Evolutionary conservation across 2,329 filamentous ascomycete genomes (phyloP).

Genomic region (Colletotrichum neosansevieriae): DNA sequence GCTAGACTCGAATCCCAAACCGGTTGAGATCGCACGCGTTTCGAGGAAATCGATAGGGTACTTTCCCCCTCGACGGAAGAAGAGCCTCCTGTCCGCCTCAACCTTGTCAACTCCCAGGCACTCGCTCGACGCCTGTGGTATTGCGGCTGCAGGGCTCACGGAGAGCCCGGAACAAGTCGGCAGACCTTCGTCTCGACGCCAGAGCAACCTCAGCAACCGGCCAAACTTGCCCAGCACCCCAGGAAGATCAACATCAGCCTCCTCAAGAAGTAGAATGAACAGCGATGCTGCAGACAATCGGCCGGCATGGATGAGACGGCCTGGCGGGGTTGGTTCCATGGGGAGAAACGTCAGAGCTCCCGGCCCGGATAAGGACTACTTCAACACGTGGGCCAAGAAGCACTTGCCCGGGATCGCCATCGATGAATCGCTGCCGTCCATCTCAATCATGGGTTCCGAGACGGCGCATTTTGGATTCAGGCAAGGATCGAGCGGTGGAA

Average conservation of each 20-base stretch:
- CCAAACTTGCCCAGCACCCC: conserved; percentile 46
- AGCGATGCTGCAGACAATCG: conserved; percentile 55
- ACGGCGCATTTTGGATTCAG: conserved; percentile 68
- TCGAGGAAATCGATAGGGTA: conserved; percentile 86
- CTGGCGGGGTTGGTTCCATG: conserved; percentile 90
- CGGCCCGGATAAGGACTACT: conserved; percentile 84
- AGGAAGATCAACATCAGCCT: conserved; percentile 48
- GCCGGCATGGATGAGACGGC: conserved; percentile 78
- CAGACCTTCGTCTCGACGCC: conserved; percentile 53
- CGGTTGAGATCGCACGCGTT: conserved; percentile 88
- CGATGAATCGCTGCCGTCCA: conserved; percentile 72
- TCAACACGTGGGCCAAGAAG: conserved; percentile 87
- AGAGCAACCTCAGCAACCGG: conserved; percentile 55
- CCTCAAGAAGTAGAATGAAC: conserved; percentile 52
- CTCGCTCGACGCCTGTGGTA: conserved; percentile 63
- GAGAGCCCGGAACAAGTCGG: conserved; percentile 37
- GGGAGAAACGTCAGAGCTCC: conserved; percentile 76
- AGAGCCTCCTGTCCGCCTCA: conserved; percentile 78
- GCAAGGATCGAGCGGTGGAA: conserved; percentile 51
- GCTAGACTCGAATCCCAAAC: conserved; percentile 75
- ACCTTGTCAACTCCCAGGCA: conserved; percentile 75
- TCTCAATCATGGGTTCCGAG: conserved; percentile 73
- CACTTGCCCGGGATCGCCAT: conserved; percentile 84
- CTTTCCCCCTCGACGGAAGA: conserved; percentile 91
- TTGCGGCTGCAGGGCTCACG: conserved; percentile 10